A percentile compares a stretch with the other conserved stretches of the same genome.
These are phyloP conservation scores for Passiflora organensis DNA, from an alignment of 345 rosid genomes.

Conservation along the genomic window DNA sequence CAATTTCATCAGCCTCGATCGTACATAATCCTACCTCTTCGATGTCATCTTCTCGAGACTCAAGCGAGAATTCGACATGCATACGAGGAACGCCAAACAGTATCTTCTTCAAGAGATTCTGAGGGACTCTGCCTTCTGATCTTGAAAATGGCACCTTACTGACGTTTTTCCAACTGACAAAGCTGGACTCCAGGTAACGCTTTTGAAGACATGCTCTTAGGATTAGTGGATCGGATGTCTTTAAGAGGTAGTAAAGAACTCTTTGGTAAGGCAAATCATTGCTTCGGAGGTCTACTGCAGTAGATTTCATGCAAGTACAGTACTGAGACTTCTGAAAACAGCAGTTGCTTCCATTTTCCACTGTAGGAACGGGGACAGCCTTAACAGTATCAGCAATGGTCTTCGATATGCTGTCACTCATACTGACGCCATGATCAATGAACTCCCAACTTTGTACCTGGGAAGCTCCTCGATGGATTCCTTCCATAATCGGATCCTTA, in stretches of 20 bases:
- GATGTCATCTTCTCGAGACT: conserved; percentile 33
- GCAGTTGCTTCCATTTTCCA: conserved; percentile 24
- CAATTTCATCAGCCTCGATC: conserved; percentile 46
- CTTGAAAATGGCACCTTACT: conserved; percentile 18
- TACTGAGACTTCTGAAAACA: conserved; percentile 36
- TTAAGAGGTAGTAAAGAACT: conserved; percentile 55
- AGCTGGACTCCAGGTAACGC: conserved; percentile 51
- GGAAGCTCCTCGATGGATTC: conserved; percentile 53
- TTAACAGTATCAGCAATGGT: conserved; percentile 47
- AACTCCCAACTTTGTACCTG: conserved; percentile 66
- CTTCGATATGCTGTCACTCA: conserved; percentile 70
- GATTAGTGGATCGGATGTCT: conserved; percentile 53
- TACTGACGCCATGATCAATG: conserved; percentile 61
- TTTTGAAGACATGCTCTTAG: conserved; percentile 46
- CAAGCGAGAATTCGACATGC: conserved; percentile 33
- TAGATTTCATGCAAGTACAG: conserved; percentile 29
- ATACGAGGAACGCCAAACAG: conserved; percentile 65
- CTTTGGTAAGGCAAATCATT: conserved; percentile 59
- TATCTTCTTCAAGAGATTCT: conserved; percentile 68
- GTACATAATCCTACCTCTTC: conserved; percentile 30
- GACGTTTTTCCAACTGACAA: conserved; percentile 51
- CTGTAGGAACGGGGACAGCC: conserved; percentile 27
- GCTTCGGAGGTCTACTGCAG: conserved; percentile 22
- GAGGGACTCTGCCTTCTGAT: conserved; percentile 29
- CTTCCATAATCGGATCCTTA: conserved; percentile 52